Base-by-base conservation (phyloP, 441 rosid genomes). In the Populus hybrid region DNA sequence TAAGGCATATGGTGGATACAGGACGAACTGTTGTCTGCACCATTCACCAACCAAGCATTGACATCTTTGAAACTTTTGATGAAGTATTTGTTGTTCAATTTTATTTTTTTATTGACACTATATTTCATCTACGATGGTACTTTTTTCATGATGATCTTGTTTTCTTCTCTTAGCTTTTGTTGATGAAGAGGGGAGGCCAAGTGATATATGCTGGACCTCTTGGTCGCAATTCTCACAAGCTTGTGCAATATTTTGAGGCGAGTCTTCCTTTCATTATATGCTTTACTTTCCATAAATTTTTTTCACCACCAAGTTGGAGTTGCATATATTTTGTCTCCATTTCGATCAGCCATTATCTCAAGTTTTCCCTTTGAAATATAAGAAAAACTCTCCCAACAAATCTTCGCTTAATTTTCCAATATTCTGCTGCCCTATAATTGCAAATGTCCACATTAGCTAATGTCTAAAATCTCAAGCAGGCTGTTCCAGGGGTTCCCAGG, bases 1-100 rank as follows among this genome's bases (percentile, higher is more conserved):
- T 93, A 70, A 89, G 95, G 78, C 91, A 93, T 76, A 92, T 92
- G 2, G 98, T 90, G n/a, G 94, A 93, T 68, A 93, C 96, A 23
- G 96, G 97, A 38, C 71, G 96, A 77, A 93, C 98, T 4, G 94
- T 93, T 57, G 96, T 91, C 63, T 93, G 98, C 83, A 93, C 98
- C 50, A 93, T 93, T 80, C 97, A 93, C 82, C 98, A 91, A 70
- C 97, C 98, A 0, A 91, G 98, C 82, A 90, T 91, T 12, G 97
- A 91, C 84, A 92, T 94, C 59, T 94, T 94, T 63, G 97, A 94
- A 83, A 91, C 97, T 67, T 94, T 94, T 71, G 97, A 94, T 72
- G 97, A 94, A 92, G 98, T 91, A 35, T 14, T 67, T 34, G 50
- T 3, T 40, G 50, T 67, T 76, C 34, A 28, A 5, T 32, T 77